These are phyloP conservation scores for Aspergillus sclerotioniger DNA, from an alignment of 495 filamentous ascomycete species.

Conservation along the genomic window DNA sequence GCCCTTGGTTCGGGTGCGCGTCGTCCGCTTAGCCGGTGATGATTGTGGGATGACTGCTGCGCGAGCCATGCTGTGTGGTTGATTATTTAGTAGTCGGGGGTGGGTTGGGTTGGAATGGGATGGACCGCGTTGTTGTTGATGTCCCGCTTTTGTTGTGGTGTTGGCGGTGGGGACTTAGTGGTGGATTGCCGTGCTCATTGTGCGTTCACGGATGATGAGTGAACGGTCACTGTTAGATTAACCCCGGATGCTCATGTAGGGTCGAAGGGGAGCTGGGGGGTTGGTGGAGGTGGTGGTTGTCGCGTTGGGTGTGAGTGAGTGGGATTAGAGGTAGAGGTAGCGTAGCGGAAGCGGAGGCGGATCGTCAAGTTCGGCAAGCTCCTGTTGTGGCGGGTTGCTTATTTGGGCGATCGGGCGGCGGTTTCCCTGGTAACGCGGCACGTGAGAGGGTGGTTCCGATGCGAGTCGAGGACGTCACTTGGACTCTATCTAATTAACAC, in stretches of 20 bases:
- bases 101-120: not conserved
- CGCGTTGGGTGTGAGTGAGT: not conserved
- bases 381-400: slow-evolving; percentile 2
- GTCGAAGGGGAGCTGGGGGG: not conserved
- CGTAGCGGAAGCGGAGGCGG: no score
- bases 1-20: slow-evolving; percentile 29
- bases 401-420: not conserved
- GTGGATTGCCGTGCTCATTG: not conserved
- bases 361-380: not conserved
- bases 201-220: not conserved
- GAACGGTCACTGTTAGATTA: not conserved
- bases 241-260: not conserved
- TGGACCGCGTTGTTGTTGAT: not conserved
- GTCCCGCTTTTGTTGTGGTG: not conserved
- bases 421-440: not conserved
- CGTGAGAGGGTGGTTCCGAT: not conserved
- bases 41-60: slow-evolving; percentile 40
- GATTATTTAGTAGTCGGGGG: not conserved
- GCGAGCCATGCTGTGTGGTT: slow-evolving; percentile 35
- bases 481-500: no score
- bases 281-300: not conserved
- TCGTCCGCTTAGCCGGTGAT: slow-evolving; percentile 34
- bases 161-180: not conserved
- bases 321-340: not conserved
- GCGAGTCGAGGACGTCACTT: not conserved